Conservation (phyloP, 345 rosid species). For the Noccaea bulbosa region DNA sequence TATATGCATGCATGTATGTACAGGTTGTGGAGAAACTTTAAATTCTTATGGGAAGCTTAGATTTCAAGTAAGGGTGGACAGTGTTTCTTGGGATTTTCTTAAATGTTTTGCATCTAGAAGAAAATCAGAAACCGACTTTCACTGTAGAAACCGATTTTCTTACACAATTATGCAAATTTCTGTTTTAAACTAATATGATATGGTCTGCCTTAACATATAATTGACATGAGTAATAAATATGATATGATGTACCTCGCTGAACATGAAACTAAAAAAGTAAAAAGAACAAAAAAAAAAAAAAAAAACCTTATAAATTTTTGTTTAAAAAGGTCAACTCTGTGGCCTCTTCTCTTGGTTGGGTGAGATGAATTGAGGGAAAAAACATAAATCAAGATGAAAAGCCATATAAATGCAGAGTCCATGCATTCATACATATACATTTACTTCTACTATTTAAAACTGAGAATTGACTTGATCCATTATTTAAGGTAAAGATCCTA, state of each 20-base stretch:
- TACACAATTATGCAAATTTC: not conserved
- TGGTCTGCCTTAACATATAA: constrained; percentile 23
- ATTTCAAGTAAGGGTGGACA: constrained; percentile 45
- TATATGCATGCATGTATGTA: constrained; percentile 10
- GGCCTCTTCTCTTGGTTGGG: constrained; percentile 29
- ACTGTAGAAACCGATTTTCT: not conserved
- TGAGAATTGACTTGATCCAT: constrained; percentile 35
- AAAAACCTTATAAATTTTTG: too few relatives aligned
- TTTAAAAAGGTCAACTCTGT: constrained; percentile 39
- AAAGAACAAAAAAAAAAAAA: not conserved
- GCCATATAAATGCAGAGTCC: constrained; percentile 31
- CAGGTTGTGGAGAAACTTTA: constrained; percentile 24
- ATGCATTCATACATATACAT: constrained; percentile 33
- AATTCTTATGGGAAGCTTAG: constrained; percentile 26
- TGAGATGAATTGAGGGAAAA: constrained; percentile 29
- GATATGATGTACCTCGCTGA: constrained; percentile 36
- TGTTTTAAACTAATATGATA: constrained; percentile 26
- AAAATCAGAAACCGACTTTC: constrained; percentile 42
- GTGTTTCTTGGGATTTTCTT: constrained; percentile 39
- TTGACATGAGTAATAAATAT: constrained; percentile 14
- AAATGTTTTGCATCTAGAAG: constrained; percentile 34
- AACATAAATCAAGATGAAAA: constrained; percentile 21
- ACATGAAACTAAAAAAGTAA: not conserved
- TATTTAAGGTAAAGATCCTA: constrained; percentile 62
- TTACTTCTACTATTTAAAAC: constrained; percentile 1